Evolutionary conservation across 257 asterid species (phyloP).

Genomic region (Rubia yunnanensis): DNA sequence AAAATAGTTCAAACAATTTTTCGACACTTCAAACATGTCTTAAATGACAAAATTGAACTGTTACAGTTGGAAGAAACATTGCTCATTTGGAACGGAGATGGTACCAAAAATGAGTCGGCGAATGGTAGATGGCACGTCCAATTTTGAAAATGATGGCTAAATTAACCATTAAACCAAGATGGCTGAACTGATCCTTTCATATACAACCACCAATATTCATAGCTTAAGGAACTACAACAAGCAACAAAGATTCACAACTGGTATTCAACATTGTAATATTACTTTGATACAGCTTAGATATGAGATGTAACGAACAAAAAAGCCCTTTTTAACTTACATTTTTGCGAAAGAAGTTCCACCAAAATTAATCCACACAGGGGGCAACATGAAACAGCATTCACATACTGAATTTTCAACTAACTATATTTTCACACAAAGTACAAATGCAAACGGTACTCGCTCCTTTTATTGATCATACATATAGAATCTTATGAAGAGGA

Average conservation of each 20-base stretch:
- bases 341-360: slow-evolving; percentile 6
- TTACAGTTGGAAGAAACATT: too few species aligned
- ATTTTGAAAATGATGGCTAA: background rate
- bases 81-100: too few species aligned
- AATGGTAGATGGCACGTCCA: background rate
- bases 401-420: slow-evolving; percentile 1
- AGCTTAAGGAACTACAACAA: background rate
- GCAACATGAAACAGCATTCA: background rate
- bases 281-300: background rate
- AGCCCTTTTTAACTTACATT: background rate
- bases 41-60: too few species aligned
- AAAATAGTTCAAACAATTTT: too few species aligned
- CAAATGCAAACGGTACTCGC: slow-evolving; percentile 14
- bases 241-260: background rate
- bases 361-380: slow-evolving; percentile 7
- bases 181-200: background rate
- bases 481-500: slow-evolving; percentile 24
- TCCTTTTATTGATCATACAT: slow-evolving; percentile 29
- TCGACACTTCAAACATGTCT: too few species aligned
- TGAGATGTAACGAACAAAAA: background rate
- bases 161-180: background rate
- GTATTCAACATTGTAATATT: background rate
- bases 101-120: too few species aligned
- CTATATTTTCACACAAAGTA: slow-evolving; percentile 12
- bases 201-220: background rate